Base-by-base conservation (phyloP, 441 rosid species). In the Pelargonium fulgidum region DNA sequence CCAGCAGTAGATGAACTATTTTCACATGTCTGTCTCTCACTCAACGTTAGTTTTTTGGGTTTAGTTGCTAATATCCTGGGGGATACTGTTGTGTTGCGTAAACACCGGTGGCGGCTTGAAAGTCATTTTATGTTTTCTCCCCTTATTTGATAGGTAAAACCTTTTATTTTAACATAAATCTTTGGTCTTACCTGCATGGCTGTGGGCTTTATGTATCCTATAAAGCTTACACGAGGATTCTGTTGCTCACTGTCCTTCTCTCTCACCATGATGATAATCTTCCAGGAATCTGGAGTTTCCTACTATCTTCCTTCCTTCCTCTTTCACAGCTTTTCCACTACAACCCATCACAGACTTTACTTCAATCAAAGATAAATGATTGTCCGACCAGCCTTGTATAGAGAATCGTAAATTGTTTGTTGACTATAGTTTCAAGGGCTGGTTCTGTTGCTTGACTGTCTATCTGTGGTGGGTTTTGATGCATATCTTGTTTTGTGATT, bases 151-250 rank as follows among this genome's bases (percentile, higher is more conserved):
- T 45, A 12, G 62, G 70, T 47, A 11, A 68, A 67, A 39, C 36
- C 22, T 66, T 22, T 24, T 61, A 62, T 65, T 66, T 56, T 47
- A 67, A 59, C 68, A 62, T 67, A 62, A 68, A 71, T 75, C 70
- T 66, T 73, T 52, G 77, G 79, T 75, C 75, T 76, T 65, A 70
- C 77, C 77, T 85, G 93, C 97, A 91, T 91, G 95, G 91, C 86
- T 77, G 77, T 72, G 75, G 81, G 69, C 82, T 83, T 77, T 80
- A 67, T 80, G 83, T 77, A 66, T 71, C 79, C 81, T 81, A 66
- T 77, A 77, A 82, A 81, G 81, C 89, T 85, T 81, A 75, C 92
- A 86, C 94, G 87, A 80, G 86, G 81, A 80, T 82, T 71, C 71
- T 80, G 77, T 75, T 80, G 79, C 81, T 81, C 80, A 78, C 77